These are phyloP conservation scores for Tephrocybe sp. DNA, from an alignment of 768 basidiomycete species.

Conservation along the genomic window DNA sequence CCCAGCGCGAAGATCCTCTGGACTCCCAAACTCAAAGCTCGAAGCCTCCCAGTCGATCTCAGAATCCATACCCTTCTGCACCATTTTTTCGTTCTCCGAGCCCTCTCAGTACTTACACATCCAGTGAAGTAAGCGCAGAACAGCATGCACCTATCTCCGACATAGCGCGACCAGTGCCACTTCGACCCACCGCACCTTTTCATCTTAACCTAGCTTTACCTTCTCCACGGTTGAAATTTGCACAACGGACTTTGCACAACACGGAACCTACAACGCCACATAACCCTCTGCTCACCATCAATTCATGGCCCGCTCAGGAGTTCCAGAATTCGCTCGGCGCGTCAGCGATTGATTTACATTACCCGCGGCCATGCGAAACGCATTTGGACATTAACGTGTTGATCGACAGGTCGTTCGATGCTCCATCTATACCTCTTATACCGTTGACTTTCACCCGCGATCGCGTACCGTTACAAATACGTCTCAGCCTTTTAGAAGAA, in stretches of 20 bases:
- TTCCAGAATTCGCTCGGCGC: no score
- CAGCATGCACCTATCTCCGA: no score
- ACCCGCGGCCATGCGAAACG: not conserved
- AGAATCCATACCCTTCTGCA: constrained; percentile 13
- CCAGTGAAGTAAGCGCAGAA: no score
- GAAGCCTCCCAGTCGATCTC: constrained; percentile 22
- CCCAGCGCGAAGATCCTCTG: not conserved
- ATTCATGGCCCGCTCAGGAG: not conserved
- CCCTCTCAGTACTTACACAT: no score
- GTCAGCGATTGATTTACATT: no score
- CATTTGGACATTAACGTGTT: constrained; percentile 3
- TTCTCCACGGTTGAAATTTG: not conserved
- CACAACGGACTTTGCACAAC: not conserved
- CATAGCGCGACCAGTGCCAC: constrained; percentile 3
- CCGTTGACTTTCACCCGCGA: not conserved
- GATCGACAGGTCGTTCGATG: not conserved
- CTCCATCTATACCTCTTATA: constrained; percentile 3
- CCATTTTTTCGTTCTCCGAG: not conserved
- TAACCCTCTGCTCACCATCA: not conserved
- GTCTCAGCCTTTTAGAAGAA: not conserved
- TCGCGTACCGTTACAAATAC: constrained; percentile 6
- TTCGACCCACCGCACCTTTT: not conserved
- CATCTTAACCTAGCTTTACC: not conserved
- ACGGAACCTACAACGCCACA: constrained; percentile 2
- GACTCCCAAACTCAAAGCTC: constrained; percentile 18